Evolutionary conservation across 2,329 filamentous ascomycete species (phyloP).

Genomic region (Talaromyces sp.): DNA sequence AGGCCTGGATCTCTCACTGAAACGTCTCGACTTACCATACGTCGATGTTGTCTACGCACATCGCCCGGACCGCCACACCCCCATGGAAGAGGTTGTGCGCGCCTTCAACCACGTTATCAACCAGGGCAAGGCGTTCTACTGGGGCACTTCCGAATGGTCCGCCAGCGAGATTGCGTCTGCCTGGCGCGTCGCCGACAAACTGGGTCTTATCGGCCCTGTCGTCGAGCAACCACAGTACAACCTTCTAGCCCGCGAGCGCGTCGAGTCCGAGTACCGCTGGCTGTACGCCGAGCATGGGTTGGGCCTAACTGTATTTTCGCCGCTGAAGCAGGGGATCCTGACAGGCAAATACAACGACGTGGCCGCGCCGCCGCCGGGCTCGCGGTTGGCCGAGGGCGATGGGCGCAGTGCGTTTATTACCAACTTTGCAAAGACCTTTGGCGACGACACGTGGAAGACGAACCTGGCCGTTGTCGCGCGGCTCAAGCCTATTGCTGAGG

Average conservation of each 20-base stretch:
- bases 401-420: conserved; percentile 55
- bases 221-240: conserved; percentile 65
- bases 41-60: conserved; percentile 67
- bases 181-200: conserved; percentile 54
- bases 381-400: conserved; percentile 52
- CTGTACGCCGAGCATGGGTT: conserved; percentile 56
- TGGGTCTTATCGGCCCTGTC: conserved; percentile 57
- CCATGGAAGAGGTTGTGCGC: conserved; percentile 65
- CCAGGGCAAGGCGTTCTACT: conserved; percentile 63
- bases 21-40: conserved; percentile 59
- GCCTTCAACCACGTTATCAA: conserved; percentile 66
- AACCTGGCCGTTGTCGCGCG: conserved; percentile 36
- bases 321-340: conserved; percentile 55
- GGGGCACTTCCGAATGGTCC: conserved; percentile 64
- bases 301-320: conserved; percentile 59
- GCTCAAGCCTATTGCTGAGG: conserved; percentile 52
- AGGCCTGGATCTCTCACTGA: conserved; percentile 54
- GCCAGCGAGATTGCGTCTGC: conserved; percentile 61
- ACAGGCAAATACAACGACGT: conserved; percentile 61
- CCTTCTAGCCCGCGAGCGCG: conserved; percentile 54
- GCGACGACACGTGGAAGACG: conserved; percentile 31
- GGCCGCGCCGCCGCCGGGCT: conserved; percentile 47
- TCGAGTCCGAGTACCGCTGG: conserved; percentile 58
- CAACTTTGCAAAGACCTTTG: conserved; percentile 35
- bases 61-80: conserved; percentile 60